Percentiles rank a stretch among this genome's conserved stretches.
Evolutionary conservation across 495 filamentous ascomycete species (phyloP).

Genomic region (Tuber aestivum): DNA sequence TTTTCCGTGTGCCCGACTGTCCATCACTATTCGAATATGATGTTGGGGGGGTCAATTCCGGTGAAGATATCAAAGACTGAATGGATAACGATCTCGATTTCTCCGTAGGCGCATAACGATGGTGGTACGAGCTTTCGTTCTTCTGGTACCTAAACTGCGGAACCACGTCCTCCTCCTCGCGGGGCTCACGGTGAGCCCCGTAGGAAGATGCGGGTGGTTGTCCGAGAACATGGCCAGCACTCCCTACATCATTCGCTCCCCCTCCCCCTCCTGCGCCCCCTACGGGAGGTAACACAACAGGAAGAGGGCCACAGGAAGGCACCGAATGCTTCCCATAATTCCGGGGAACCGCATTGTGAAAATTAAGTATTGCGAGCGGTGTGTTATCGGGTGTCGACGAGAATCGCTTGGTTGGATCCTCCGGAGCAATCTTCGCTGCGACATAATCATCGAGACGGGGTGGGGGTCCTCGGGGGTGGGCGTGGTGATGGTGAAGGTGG

Average conservation of each 20-base stretch:
- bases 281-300: conserved; percentile 27
- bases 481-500: conserved; percentile 5
- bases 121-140: background rate
- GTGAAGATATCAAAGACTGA: conserved; percentile 43
- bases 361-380: conserved; percentile 31
- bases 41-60: conserved; percentile 40
- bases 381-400: conserved; percentile 8
- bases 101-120: conserved; percentile 7
- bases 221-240: conserved; percentile 7
- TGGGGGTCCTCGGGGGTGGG: conserved; percentile 12
- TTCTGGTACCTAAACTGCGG: background rate
- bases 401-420: background rate
- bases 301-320: conserved; percentile 13
- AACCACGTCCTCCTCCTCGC: conserved; percentile 1
- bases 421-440: background rate
- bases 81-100: conserved; percentile 32
- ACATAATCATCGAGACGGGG: background rate
- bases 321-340: conserved; percentile 11
- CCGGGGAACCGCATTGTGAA: conserved; percentile 36
- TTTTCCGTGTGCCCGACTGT: conserved; percentile 30
- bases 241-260: background rate
- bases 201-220: conserved; percentile 7
- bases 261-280: conserved; percentile 2
- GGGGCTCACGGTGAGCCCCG: background rate
- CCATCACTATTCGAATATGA: conserved; percentile 29